A percentile compares a stretch with the other conserved stretches of the same genome.
Conservation (phyloP, 2,329 filamentous ascomycete species). For the Metarhizium rileyi region DNA sequence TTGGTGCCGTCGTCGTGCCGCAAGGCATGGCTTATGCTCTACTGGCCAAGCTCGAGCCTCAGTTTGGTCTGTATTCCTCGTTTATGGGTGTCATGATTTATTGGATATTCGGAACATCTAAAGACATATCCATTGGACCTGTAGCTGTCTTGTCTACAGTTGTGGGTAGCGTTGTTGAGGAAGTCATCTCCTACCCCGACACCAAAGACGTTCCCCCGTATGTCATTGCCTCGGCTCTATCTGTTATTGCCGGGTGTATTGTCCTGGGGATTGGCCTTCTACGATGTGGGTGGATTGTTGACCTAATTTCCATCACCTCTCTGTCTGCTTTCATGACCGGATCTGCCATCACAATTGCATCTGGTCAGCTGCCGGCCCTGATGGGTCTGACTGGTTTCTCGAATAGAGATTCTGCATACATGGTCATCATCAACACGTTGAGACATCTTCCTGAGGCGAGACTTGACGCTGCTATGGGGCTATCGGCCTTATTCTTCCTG, state of each 20-base stretch:
- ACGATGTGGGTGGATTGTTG: conserved; percentile 80
- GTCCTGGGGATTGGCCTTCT: conserved; percentile 70
- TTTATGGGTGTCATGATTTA: conserved; percentile 94
- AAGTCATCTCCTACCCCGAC: conserved; percentile 37
- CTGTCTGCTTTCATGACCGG: conserved; percentile 97
- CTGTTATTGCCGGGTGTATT: conserved; percentile 68
- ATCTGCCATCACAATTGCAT: conserved; percentile 79
- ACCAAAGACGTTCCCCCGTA: conserved; percentile 50
- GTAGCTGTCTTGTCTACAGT: conserved; percentile 94
- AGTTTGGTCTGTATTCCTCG: conserved; percentile 78
- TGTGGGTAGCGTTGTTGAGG: conserved; percentile 68
- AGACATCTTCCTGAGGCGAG: conserved; percentile 57
- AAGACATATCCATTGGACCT: conserved; percentile 95
- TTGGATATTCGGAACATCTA: conserved; percentile 97
- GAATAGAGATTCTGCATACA: conserved; percentile 69
- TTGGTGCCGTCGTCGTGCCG: conserved; percentile 69
- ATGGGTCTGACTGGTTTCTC: conserved; percentile 70
- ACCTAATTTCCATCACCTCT: conserved; percentile 82
- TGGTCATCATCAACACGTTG: conserved; percentile 73
- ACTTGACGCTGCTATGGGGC: conserved; percentile 78
- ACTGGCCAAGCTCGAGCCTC: conserved; percentile 65
- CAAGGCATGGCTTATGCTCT: conserved; percentile 94
- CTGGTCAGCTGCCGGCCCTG: conserved; percentile 72
- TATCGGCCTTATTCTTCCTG: conserved; percentile 70
- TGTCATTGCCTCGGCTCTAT: conserved; percentile 67